Conservation (phyloP, 495 filamentous ascomycete species). For the Pseudoneurospora amorphoporcata region DNA sequence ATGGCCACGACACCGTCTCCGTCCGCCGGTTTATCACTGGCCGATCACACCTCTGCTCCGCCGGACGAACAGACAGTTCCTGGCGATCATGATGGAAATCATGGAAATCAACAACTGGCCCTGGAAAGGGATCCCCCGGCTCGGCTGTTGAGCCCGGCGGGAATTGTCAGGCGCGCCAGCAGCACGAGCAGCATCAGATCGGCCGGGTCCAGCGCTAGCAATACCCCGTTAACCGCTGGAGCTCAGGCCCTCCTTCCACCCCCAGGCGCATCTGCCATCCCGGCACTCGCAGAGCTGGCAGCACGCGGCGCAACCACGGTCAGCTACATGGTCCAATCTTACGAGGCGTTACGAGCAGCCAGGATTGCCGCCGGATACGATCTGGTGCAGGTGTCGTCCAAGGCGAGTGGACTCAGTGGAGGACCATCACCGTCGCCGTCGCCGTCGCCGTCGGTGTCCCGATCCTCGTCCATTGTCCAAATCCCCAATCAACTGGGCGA, state of each 20-base stretch:
- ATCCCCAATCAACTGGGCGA: not conserved
- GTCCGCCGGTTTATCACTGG: not conserved
- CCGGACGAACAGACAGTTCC: not conserved
- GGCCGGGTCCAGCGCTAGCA: not conserved
- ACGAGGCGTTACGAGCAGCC: conserved; percentile 18
- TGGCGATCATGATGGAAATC: not conserved
- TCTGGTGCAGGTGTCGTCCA: conserved; percentile 8
- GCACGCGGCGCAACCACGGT: conserved; percentile 14
- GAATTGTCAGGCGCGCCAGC: not conserved
- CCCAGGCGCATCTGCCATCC: not conserved
- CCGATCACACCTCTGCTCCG: not conserved
- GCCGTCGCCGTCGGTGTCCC: conserved; percentile 7
- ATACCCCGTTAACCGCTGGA: not conserved
- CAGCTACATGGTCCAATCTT: conserved; percentile 24
- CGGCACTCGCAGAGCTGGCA: not conserved
- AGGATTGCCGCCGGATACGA: conserved; percentile 15
- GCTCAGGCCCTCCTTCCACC: not conserved
- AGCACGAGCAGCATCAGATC: not conserved
- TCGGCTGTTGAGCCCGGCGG: not conserved
- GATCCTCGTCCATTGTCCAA: not conserved
- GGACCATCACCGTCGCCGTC: conserved; percentile 11
- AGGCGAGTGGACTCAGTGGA: not conserved
- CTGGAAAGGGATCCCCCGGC: not conserved
- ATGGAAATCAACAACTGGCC: not conserved
- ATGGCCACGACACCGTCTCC: not conserved